Evolutionary conservation across 495 filamentous ascomycete species (phyloP).

Genomic region (Letharia columbiana): DNA sequence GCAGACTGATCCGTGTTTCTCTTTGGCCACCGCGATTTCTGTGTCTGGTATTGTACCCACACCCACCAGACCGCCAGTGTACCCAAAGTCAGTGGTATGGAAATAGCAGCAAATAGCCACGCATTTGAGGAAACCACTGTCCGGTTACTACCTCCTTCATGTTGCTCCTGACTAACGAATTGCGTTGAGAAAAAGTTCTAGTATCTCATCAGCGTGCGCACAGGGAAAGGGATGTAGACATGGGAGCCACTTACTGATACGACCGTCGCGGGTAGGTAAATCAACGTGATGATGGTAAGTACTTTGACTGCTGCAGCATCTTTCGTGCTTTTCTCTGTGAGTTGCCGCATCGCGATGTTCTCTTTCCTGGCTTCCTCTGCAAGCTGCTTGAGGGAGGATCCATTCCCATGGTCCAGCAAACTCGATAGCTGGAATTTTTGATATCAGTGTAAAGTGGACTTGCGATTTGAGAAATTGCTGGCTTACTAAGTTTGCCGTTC

Average conservation of each 20-base stretch:
- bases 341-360: slow-evolving; percentile 21
- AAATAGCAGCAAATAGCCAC: slow-evolving; percentile 29
- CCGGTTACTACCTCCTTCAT: slow-evolving; percentile 10
- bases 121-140: slow-evolving; percentile 16
- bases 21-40: neutral
- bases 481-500: slow-evolving; percentile 21
- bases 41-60: slow-evolving; percentile 23
- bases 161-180: slow-evolving; percentile 25
- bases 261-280: slow-evolving; percentile 33
- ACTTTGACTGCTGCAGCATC: slow-evolving; percentile 35
- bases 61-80: slow-evolving; percentile 29
- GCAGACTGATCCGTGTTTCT: neutral
- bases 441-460: neutral
- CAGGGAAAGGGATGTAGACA: neutral
- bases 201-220: slow-evolving; percentile 3
- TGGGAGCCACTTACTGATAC: slow-evolving; percentile 27
- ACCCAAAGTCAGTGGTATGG: slow-evolving; percentile 29
- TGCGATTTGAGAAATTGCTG: neutral
- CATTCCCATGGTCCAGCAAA: slow-evolving; percentile 26
- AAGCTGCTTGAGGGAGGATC: slow-evolving; percentile 19
- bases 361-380: slow-evolving; percentile 20
- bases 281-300: slow-evolving; percentile 31
- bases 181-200: slow-evolving; percentile 36
- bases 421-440: slow-evolving; percentile 20
- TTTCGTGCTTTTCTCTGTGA: slow-evolving; percentile 28